Conservation (phyloP, 2,329 filamentous ascomycete genomes). For the Paracamarosporium sp. region DNA sequence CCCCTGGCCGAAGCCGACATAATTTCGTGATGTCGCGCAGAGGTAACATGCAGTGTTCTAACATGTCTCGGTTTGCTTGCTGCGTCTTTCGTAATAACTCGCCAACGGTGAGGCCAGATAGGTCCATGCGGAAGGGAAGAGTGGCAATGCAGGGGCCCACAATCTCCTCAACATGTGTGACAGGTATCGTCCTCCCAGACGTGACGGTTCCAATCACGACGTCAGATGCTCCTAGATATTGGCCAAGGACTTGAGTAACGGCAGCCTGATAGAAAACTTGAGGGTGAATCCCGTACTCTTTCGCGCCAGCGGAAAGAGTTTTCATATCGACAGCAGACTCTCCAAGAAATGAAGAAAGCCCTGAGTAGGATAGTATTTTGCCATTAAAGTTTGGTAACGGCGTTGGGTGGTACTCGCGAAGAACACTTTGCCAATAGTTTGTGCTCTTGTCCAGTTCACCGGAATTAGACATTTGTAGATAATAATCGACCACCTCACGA, state of each 20-base stretch:
- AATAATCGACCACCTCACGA: conserved; percentile 61
- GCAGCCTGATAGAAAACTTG: conserved; percentile 81
- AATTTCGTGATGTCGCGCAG: conserved; percentile 73
- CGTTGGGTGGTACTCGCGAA: conserved; percentile 63
- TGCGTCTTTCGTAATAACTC: conserved; percentile 73
- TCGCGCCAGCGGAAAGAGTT: conserved; percentile 24
- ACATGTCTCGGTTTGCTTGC: conserved; percentile 66
- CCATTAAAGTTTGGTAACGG: conserved; percentile 66
- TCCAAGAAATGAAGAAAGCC: conserved; percentile 21
- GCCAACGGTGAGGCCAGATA: conserved; percentile 58
- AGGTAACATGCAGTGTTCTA: conserved; percentile 69
- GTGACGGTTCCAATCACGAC: conserved; percentile 79
- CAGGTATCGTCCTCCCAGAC: conserved; percentile 78
- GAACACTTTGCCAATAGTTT: conserved; percentile 73
- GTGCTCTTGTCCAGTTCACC: conserved; percentile 11
- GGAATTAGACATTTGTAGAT: conserved; percentile 35
- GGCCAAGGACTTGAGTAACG: conserved; percentile 68
- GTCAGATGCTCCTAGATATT: conserved; percentile 70
- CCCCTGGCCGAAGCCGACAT: conserved; percentile 61
- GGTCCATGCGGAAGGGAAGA: conserved; percentile 72
- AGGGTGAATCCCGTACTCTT: conserved; percentile 58
- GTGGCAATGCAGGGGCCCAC: conserved; percentile 82
- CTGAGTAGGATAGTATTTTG: conserved; percentile 16
- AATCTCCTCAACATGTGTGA: conserved; percentile 73
- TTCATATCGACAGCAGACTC: conserved; percentile 25